Percentiles rank a stretch among this genome's conserved stretches.
These are phyloP conservation scores for Sequoiadendron giganteum DNA, from an alignment of 75 land plant genomes.

Conservation along the genomic window DNA sequence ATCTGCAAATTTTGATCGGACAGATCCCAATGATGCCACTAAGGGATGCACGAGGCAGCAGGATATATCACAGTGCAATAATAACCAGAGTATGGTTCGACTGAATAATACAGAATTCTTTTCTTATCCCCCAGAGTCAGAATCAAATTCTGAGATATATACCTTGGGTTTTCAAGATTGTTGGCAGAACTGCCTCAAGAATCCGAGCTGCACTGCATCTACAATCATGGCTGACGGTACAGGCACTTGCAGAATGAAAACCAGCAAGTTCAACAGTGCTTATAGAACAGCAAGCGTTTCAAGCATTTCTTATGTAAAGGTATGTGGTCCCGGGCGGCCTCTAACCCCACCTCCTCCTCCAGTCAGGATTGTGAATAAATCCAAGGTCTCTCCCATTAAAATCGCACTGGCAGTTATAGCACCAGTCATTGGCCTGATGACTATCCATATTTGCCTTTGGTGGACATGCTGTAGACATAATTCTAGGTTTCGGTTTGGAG, in stretches of 20 bases:
- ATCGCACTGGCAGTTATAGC: background rate
- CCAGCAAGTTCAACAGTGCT: slow-evolving; percentile 38
- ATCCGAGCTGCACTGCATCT: slow-evolving; percentile 40
- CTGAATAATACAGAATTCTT: slow-evolving; percentile 37
- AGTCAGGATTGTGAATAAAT: no score
- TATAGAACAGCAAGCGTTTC: slow-evolving; percentile 33
- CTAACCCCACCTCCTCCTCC: slow-evolving; percentile 16
- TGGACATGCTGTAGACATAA: background rate
- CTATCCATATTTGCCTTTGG: background rate
- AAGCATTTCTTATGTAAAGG: no score
- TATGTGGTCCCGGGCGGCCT: no score
- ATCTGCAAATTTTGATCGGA: slow-evolving; percentile 32
- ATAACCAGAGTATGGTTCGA: slow-evolving; percentile 7
- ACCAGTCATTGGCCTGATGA: background rate
- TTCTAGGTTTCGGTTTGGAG: background rate
- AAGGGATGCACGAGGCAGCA: slow-evolving; percentile 47
- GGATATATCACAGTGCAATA: slow-evolving; percentile 29
- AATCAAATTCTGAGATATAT: slow-evolving; percentile 15
- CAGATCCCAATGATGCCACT: slow-evolving; percentile 27
- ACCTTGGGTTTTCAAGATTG: slow-evolving; percentile 1
- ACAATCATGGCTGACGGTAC: slow-evolving; percentile 59
- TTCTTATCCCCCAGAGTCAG: slow-evolving; percentile 34
- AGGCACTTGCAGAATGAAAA: slow-evolving; percentile 45
- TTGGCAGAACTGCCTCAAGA: no score
- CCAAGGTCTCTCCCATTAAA: no score